Base-by-base conservation (phyloP, 139 green algal species). In the Pseudopediastrum boryanum region DNA sequence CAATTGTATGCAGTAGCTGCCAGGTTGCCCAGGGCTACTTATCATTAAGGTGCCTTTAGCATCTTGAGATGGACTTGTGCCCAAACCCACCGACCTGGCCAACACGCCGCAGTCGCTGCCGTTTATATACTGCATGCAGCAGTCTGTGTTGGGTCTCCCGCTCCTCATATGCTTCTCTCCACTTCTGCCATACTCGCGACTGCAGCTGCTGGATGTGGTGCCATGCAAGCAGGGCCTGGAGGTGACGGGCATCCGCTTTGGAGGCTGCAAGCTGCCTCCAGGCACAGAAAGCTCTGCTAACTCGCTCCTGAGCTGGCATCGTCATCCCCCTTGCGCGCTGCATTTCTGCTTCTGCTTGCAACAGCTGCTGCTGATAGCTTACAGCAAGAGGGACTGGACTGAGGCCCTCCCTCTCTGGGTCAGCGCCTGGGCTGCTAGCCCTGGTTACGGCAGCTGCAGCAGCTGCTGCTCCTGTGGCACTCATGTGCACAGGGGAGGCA, bases 171-270 rank as follows among this genome's bases (percentile, higher is more conserved):
- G 31, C 62, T 25, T 29, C 21, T 1, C 74, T 62, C 74, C 74
- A 81, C 48, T 41, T 65, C 44, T 67, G 48, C 74, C 74, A 81
- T 3, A 61, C 61, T 12, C 43, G 46, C 29, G 74, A 62, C 62
- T 81, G 74, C n/a, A 81, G 62, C 39, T 81, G 74, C 58, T 81
- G 74, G 48, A 81, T 64, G 43, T 81, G 74, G 39, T 81, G 74
- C 74, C 74, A 81, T 29, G 74, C 46, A 23, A 81, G 44, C 31
- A 70, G 54, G 3, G 56, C 56, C 54, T 78, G 71, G 54, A 78
- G 25, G 7, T 70, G 71, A 4, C n/a, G n/a, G 23, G 36, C 36
- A 52, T 33, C 56, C 21, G 16, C 10, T 13, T 74, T 43, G 16
- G 42, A 12, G 46, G 46, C 46, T 56, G 46, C 13, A 36, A 74